These are phyloP conservation scores for Misopates orontium DNA, from an alignment of 257 asterid species.

Conservation along the genomic window DNA sequence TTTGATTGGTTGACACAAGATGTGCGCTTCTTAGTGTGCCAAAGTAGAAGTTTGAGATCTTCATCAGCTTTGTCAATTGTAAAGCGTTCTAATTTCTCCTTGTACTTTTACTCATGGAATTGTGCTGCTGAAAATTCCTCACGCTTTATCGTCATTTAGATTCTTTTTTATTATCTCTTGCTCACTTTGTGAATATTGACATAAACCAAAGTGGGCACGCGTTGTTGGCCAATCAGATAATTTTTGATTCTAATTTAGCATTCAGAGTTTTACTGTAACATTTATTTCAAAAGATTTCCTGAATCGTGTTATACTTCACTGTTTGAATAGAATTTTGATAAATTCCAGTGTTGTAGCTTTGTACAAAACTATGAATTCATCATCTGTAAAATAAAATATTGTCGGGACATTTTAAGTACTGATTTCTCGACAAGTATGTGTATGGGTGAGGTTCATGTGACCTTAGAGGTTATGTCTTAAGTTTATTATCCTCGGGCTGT, in stretches of 20 bases:
- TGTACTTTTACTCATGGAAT: too few relatives aligned
- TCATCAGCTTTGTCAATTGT: too few relatives aligned
- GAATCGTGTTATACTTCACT: neutral
- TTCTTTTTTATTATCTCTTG: neutral
- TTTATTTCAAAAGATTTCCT: too few relatives aligned
- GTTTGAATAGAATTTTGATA: neutral
- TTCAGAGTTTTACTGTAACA: neutral
- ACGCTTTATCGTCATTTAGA: too few relatives aligned
- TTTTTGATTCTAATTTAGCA: neutral
- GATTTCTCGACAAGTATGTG: neutral
- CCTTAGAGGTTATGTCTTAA: neutral
- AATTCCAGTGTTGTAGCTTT: neutral
- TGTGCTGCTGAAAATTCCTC: too few relatives aligned
- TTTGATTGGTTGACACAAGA: neutral
- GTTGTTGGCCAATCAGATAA: neutral
- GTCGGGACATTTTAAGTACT: neutral
- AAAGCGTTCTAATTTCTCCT: too few relatives aligned
- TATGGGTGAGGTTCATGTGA: neutral
- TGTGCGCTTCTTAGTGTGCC: neutral
- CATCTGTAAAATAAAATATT: neutral
- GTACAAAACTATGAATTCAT: neutral
- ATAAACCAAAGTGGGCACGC: neutral
- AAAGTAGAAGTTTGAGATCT: too few relatives aligned
- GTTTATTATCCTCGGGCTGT: neutral
- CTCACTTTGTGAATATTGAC: neutral